Evolutionary conservation across 768 basidiomycete species (phyloP), one percentile per base, ranked within the genome.

Genomic region (Gloeopeniophorella convolvens): DNA sequence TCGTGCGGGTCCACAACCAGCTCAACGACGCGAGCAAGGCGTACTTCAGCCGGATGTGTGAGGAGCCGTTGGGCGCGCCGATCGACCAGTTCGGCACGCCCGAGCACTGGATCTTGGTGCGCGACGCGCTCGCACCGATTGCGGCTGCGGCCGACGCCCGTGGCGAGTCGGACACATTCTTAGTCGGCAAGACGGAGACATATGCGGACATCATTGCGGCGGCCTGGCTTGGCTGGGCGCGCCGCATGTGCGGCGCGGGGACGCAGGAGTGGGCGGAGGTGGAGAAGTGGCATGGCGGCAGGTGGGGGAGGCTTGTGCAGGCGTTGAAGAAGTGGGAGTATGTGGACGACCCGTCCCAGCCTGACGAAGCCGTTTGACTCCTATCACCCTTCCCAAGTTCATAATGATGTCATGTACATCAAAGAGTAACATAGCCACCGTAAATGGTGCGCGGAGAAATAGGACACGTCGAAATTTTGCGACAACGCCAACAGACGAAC

Each of bases 121-220:
- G 68, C 51, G 65, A 48, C 1, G 66, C 51, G 0, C 63, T 75
- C 21, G 63, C 60, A 7, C 60, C 37, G 48, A 46, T 61, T 27
- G 57, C 54, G 9, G 54, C 33, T 15, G 56, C 27, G 2, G 44
- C 60, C 4, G 26, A 54, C 11, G 48, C 45, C 8, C 37, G 31
- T 16, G 45, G 60, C 50, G 49, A 46, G 24, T 48, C 44, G 15
- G 50, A 39, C 15, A 21, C 40, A 5, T 50, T 59, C 47, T 50
- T 76, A n/a, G 62, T 71, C 52, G 75, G 74, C 1, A 58, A 67
- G 6, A 56, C 51, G 12, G 55, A 67, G 8, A 66, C 63, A 1
- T 77, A 68, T 60, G 69, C 67, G 0, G 76, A 79, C 57, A 62
- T 76, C 24, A 63, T 65, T 2, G 51, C 75, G 23, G 72, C 60